Evolutionary conservation across 2,329 filamentous ascomycete genomes (phyloP).

Genomic region (Coleophoma crateriformis): DNA sequence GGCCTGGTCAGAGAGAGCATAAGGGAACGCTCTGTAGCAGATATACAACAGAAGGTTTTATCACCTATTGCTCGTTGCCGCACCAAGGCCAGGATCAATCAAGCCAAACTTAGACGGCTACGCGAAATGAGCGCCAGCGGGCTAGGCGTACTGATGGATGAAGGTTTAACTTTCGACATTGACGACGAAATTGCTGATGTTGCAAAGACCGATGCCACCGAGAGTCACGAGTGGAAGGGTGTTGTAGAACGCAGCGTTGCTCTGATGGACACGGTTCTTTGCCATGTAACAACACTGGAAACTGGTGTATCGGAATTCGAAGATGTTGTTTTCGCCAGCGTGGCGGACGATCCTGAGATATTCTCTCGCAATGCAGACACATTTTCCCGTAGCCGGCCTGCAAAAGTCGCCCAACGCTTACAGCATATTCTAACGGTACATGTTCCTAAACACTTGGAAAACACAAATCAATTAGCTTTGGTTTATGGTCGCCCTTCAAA

Average conservation of each 20-base stretch:
- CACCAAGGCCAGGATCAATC: slow-evolving; percentile 70
- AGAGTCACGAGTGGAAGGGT: slow-evolving; percentile 57
- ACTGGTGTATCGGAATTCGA: slow-evolving; percentile 58
- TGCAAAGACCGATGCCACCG: slow-evolving; percentile 34
- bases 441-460: slow-evolving; percentile 60
- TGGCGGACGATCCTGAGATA: slow-evolving; percentile 56
- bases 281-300: slow-evolving; percentile 61
- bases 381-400: slow-evolving; percentile 28
- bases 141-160: slow-evolving; percentile 80
- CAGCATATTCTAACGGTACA: slow-evolving; percentile 62
- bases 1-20: slow-evolving; percentile 72
- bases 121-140: slow-evolving; percentile 80
- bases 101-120: slow-evolving; percentile 63
- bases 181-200: slow-evolving; percentile 49
- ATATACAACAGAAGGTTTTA: slow-evolving; percentile 66
- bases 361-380: slow-evolving; percentile 42
- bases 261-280: slow-evolving; percentile 80
- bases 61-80: slow-evolving; percentile 74
- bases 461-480: slow-evolving; percentile 48
- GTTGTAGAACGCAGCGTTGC: slow-evolving; percentile 75
- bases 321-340: slow-evolving; percentile 57
- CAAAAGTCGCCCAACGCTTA: slow-evolving; percentile 61
- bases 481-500: slow-evolving; percentile 71
- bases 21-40: slow-evolving; percentile 62
- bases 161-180: slow-evolving; percentile 67